phyloP scores from a whole-genome alignment of 768 basidiomycete species.

The Kondoa subrosea region DNA sequence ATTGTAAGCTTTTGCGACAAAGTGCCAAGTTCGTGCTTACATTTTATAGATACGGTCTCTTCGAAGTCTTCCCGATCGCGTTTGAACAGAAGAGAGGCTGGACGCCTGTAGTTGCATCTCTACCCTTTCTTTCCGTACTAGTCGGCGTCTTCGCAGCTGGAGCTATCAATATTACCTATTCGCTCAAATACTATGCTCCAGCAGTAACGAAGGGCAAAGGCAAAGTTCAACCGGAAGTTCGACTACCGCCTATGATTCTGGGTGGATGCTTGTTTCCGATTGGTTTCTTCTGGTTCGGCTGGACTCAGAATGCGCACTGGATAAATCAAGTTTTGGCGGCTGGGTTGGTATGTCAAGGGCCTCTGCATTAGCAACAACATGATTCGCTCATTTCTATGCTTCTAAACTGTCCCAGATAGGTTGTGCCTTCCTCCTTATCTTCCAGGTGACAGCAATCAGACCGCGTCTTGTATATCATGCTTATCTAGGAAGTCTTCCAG shows the following conservation, averaged over 20 bases:
- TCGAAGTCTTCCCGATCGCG: constrained; percentile 29
- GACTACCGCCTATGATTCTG: constrained; percentile 33
- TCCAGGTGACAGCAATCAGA: too few relatives aligned
- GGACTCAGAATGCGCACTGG: constrained; percentile 15
- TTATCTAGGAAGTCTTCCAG: not conserved
- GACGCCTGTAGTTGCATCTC: constrained; percentile 26
- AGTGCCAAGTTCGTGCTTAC: not conserved
- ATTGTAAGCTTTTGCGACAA: constrained; percentile 7
- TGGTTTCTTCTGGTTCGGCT: constrained; percentile 21
- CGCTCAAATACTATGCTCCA: constrained; percentile 26
- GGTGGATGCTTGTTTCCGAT: constrained; percentile 31
- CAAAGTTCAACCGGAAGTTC: constrained; percentile 29
- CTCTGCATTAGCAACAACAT: too few relatives aligned
- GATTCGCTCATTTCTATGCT: too few relatives aligned
- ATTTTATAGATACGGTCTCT: constrained; percentile 19
- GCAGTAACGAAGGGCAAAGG: constrained; percentile 26
- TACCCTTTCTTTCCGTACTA: constrained; percentile 31
- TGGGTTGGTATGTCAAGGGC: constrained; percentile 30
- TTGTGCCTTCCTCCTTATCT: too few relatives aligned
- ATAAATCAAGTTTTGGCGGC: constrained; percentile 29
- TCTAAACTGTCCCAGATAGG: too few relatives aligned
- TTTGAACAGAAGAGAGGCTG: constrained; percentile 30
- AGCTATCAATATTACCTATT: constrained; percentile 28
- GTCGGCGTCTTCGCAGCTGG: constrained; percentile 31
- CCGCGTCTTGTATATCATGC: too few relatives aligned